These are phyloP conservation scores for Tolypocladium guangdongense DNA, from an alignment of 2,329 filamentous ascomycete species.

Conservation along the genomic window DNA sequence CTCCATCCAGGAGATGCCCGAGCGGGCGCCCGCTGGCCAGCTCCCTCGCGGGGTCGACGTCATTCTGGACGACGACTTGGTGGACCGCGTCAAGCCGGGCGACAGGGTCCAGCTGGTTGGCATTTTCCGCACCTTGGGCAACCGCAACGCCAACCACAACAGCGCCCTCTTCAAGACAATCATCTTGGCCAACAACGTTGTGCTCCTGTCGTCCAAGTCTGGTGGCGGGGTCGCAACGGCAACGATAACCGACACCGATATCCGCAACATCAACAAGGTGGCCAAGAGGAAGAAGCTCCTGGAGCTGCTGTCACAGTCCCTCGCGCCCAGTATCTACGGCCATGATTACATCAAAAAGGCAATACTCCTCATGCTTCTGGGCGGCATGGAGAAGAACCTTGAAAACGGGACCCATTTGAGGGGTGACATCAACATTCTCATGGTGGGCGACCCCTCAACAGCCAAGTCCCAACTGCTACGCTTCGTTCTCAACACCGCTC, in stretches of 20 bases:
- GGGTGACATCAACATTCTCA: constrained; percentile 97
- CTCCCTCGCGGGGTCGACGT: constrained; percentile 92
- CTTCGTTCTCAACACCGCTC: constrained; percentile 94
- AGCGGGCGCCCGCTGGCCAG: constrained; percentile 89
- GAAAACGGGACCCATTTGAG: constrained; percentile 96
- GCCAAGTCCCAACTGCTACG: constrained; percentile 96
- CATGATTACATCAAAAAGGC: constrained; percentile 98
- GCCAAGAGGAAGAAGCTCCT: constrained; percentile 91
- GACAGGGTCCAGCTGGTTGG: constrained; percentile 96
- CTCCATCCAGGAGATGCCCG: constrained; percentile 98
- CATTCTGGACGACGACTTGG: constrained; percentile 90
- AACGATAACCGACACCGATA: constrained; percentile 89
- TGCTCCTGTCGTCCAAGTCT: constrained; percentile 89
- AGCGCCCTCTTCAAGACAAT: constrained; percentile 93
- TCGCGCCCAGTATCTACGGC: constrained; percentile 93
- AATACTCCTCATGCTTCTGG: constrained; percentile 86
- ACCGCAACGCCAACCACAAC: constrained; percentile 80
- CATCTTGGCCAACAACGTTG: constrained; percentile 88
- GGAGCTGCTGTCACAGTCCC: constrained; percentile 81
- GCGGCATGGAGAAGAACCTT: constrained; percentile 96
- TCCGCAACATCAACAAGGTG: constrained; percentile 97
- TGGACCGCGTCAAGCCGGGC: constrained; percentile 89
- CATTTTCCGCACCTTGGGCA: constrained; percentile 87
- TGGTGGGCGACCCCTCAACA: constrained; percentile 97
- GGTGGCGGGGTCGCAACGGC: constrained; percentile 88